Evolutionary conservation across 345 rosid genomes (phyloP).

Genomic region (Hypericum perforatum): DNA sequence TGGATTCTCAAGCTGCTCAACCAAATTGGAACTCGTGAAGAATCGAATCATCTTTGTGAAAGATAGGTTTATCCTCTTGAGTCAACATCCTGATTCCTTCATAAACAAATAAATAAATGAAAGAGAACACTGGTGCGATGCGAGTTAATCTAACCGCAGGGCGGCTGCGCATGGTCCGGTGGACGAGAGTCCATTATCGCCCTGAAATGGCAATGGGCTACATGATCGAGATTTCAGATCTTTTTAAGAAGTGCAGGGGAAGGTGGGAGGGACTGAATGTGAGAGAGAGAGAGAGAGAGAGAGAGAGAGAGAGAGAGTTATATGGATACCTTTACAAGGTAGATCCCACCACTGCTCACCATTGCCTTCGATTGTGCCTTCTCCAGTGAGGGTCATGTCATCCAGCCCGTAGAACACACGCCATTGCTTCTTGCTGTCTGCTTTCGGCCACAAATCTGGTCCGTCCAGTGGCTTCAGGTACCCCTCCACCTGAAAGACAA

Average conservation of each 20-base stretch:
- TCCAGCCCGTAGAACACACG: constrained; percentile 86
- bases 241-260: no score
- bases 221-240: constrained; percentile 6
- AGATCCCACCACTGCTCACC: no score
- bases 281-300: no score
- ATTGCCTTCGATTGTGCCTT: no score
- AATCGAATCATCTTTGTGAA: constrained; percentile 59
- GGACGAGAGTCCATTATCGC: constrained; percentile 49
- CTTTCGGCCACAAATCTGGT: constrained; percentile 74
- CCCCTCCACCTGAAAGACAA: constrained; percentile 73
- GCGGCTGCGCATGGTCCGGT: constrained; percentile 75
- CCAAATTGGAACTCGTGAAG: constrained; percentile 90
- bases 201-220: constrained; percentile 24
- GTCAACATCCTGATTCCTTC: background rate
- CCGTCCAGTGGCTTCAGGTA: constrained; percentile 82
- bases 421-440: constrained; percentile 75
- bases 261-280: no score
- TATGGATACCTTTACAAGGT: constrained; percentile 71
- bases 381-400: no score
- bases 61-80: background rate
- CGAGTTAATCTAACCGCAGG: constrained; percentile 51
- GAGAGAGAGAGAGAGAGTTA: constrained; percentile 18
- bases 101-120: background rate
- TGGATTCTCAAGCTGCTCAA: constrained; percentile 50
- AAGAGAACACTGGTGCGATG: no score